Evolutionary conservation across 1,139 yeast species (phyloP).

Genomic region (Geotrichum histeridarum): DNA sequence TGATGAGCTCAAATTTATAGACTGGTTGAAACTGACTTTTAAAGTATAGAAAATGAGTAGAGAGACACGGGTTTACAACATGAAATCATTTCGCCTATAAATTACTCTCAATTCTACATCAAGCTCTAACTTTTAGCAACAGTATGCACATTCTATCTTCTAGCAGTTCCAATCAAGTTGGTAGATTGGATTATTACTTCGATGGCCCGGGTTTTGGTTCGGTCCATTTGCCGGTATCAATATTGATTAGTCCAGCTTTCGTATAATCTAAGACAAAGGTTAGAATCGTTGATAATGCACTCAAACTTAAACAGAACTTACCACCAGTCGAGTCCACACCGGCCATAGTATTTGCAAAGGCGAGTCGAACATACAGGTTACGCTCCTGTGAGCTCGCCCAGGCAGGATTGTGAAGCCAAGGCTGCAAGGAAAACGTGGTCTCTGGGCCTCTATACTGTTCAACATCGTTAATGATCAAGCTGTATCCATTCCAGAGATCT

Average conservation of each 20-base stretch:
- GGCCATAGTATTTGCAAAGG: slow-evolving; percentile 24
- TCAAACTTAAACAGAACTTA: background rate
- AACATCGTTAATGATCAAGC: slow-evolving; percentile 72
- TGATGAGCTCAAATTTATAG: too few relatives aligned
- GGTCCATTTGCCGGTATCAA: slow-evolving; percentile 24
- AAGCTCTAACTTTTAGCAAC: too few relatives aligned
- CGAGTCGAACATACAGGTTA: slow-evolving; percentile 29
- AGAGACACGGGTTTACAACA: too few relatives aligned
- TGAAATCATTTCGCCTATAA: too few relatives aligned
- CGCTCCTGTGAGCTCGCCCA: slow-evolving; percentile 7
- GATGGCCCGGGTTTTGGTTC: slow-evolving; percentile 25
- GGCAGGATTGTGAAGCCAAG: slow-evolving; percentile 24
- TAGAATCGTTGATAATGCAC: background rate
- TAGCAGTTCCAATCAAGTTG: background rate
- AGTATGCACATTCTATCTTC: background rate
- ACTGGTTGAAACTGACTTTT: too few relatives aligned
- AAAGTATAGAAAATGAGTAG: too few relatives aligned
- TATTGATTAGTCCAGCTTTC: slow-evolving; percentile 26
- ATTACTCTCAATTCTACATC: too few relatives aligned
- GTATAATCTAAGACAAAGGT: slow-evolving; percentile 24
- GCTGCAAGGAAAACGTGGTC: slow-evolving; percentile 29
- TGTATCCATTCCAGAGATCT: slow-evolving; percentile 44
- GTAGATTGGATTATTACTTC: slow-evolving; percentile 5
- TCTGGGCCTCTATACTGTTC: slow-evolving; percentile 59
- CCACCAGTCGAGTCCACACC: slow-evolving; percentile 26